These are phyloP conservation scores for Linum lewisii DNA, from an alignment of 345 rosid species.

Conservation along the genomic window DNA sequence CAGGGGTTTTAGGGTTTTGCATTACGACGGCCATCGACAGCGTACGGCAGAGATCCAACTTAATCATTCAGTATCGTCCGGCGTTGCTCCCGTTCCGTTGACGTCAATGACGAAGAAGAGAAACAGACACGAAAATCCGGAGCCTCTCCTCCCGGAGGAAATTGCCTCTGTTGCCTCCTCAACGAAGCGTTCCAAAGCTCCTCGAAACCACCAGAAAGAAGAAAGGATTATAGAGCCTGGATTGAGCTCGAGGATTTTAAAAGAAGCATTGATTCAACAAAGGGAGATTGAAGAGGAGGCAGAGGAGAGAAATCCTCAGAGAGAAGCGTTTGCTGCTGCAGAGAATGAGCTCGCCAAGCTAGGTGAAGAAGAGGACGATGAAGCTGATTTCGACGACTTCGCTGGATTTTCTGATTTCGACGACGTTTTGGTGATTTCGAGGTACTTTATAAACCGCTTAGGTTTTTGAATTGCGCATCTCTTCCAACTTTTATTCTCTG, in stretches of 20 bases:
- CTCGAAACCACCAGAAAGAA: conserved; percentile 52
- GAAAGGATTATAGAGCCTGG: conserved; percentile 52
- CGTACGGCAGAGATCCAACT: too few relatives aligned
- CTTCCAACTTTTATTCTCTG: too few relatives aligned
- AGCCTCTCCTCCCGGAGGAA: conserved; percentile 38
- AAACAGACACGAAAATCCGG: conserved; percentile 49
- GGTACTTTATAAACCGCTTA: not conserved
- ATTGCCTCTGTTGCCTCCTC: conserved; percentile 32
- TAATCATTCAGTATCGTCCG: too few relatives aligned
- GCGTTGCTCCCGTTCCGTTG: not conserved
- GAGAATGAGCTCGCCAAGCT: conserved; percentile 19
- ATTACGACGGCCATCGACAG: too few relatives aligned
- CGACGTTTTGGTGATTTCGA: conserved; percentile 28
- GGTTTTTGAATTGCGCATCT: not conserved
- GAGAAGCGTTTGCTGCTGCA: conserved; percentile 23
- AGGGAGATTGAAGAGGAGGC: conserved; percentile 68
- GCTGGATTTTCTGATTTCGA: too few relatives aligned
- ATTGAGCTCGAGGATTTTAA: conserved; percentile 73
- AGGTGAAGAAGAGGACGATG: conserved; percentile 20
- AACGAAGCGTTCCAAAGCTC: conserved; percentile 52
- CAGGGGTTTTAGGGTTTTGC: too few relatives aligned
- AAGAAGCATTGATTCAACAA: conserved; percentile 73
- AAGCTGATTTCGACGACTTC: conserved; percentile 52
- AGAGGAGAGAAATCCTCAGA: conserved; percentile 22
- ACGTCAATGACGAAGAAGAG: conserved; percentile 35